A percentile compares a stretch with the other conserved stretches of the same genome.
Evolutionary conservation across 306 rosid species (phyloP).

Genomic region (Rubus parviflorus): DNA sequence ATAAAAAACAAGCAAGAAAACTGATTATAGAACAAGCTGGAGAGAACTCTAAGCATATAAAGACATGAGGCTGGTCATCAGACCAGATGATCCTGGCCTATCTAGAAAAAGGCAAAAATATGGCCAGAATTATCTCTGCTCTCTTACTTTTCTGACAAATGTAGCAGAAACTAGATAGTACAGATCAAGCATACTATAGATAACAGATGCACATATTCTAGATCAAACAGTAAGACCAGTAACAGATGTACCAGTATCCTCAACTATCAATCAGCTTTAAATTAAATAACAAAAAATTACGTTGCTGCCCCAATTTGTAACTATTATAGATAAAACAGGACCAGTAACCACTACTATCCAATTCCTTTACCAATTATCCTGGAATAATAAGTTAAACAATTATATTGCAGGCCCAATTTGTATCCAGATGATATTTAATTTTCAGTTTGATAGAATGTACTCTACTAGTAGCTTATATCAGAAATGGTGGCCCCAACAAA

Average conservation of each 20-base stretch:
- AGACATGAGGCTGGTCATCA: slow-evolving; percentile 3
- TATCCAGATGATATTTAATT: neutral
- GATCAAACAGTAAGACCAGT: neutral
- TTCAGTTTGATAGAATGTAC: slow-evolving; percentile 1
- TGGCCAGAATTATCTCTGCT: neutral
- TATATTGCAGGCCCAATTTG: neutral
- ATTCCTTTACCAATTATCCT: neutral
- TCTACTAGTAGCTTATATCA: slow-evolving; percentile 24
- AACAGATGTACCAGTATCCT: neutral
- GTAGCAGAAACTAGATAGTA: neutral
- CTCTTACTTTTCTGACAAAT: neutral
- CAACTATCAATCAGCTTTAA: neutral
- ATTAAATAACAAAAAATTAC: neutral
- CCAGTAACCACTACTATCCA: neutral
- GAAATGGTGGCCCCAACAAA: neutral
- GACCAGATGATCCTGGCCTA: neutral
- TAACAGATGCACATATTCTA: neutral
- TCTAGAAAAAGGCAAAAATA: neutral
- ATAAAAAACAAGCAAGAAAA: neutral
- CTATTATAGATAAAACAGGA: neutral
- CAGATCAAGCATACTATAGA: neutral
- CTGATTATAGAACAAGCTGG: neutral
- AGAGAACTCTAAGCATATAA: slow-evolving; percentile 11
- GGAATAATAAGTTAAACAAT: neutral
- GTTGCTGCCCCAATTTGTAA: neutral